Base-by-base conservation (phyloP, 2,329 filamentous ascomycete species). In the Trichoderma brevicompactum region DNA sequence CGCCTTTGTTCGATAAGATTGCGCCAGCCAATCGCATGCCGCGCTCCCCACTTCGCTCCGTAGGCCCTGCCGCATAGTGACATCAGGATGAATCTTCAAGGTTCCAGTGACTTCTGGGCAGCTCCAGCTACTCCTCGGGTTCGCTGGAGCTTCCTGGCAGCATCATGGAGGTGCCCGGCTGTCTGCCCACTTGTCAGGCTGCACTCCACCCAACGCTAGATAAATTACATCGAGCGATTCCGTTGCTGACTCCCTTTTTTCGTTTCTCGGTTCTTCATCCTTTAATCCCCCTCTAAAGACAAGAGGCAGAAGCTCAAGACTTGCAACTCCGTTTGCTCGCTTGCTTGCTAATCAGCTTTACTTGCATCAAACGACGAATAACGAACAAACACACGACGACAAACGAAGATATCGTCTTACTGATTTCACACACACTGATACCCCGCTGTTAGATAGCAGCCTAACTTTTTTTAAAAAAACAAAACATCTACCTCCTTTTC, bases 31-130 rank as follows among this genome's bases (percentile, higher is more conserved):
- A 69, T 74, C 64, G 74, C 9, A 60, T 5, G 8, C 32, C 55
- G 44, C n/a, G 38, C 61, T 70, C 70, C 69, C 71, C 71, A 71
- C 71, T 65, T 59, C 28, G 12, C 34, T 15, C 28, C 28, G 7
- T n/a, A 12, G 17, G 9, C 55, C 46, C 67, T 52, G 41, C 59
- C 52, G 68, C 55, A 67, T 53, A 68, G 75, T 77, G 75, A 77
- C 76, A 74, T 78, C 75, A 75, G 70, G 70, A 72, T 72, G 58
- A 66, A 38, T 70, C 75, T 69, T 52, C 69, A 69, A 70, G 71
- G 68, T 77, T 74, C 75, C 69, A 70, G 73, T 68, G 71, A 72
- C 56, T 76, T 75, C 74, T 69, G 70, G 56, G 72, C 67, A 69
- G 66, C 68, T 66, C 70, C 67, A 66, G 68, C 44, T 23, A 19